Conservation (phyloP, 2,329 filamentous ascomycete genomes). For the Aquanectria penicillioides region DNA sequence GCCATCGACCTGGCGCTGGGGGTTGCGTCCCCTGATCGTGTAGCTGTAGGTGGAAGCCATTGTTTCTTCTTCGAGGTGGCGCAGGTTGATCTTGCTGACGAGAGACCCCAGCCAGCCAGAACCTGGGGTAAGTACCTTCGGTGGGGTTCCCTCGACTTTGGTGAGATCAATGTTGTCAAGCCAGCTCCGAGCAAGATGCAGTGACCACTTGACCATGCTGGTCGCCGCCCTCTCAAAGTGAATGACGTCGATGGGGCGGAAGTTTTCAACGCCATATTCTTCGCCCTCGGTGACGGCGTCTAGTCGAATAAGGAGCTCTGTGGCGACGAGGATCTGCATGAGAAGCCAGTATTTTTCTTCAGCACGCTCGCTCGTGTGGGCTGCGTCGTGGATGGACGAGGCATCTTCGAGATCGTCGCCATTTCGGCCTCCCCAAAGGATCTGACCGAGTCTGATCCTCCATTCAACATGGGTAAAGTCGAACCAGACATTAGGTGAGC, state of each 20-base stretch:
- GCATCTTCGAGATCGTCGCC: slow-evolving; percentile 65
- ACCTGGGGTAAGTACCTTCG: slow-evolving; percentile 19
- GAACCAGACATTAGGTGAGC: slow-evolving; percentile 74
- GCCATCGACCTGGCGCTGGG: slow-evolving; percentile 68
- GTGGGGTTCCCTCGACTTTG: slow-evolving; percentile 48
- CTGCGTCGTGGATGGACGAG: slow-evolving; percentile 60
- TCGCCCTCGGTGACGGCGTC: slow-evolving; percentile 71
- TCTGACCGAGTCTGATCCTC: slow-evolving; percentile 77
- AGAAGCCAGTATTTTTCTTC: slow-evolving; percentile 75
- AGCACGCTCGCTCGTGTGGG: slow-evolving; percentile 60
- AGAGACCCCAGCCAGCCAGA: slow-evolving; percentile 65
- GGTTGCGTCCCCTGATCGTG: slow-evolving; percentile 64
- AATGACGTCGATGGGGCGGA: slow-evolving; percentile 66
- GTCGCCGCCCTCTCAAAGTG: slow-evolving; percentile 71
- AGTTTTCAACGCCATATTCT: slow-evolving; percentile 61
- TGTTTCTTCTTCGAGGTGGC: slow-evolving; percentile 51
- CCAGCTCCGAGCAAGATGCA: slow-evolving; percentile 72
- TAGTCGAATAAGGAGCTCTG: slow-evolving; percentile 71
- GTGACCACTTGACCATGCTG: slow-evolving; percentile 72
- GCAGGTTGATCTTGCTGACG: slow-evolving; percentile 63
- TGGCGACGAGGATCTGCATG: slow-evolving; percentile 71
- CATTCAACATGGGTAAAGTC: slow-evolving; percentile 80
- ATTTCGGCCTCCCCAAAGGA: slow-evolving; percentile 70
- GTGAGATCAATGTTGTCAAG: slow-evolving; percentile 73
- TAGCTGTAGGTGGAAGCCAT: slow-evolving; percentile 52